Base-by-base conservation (phyloP, 345 rosid species). In the Microthlaspi erraticum region DNA sequence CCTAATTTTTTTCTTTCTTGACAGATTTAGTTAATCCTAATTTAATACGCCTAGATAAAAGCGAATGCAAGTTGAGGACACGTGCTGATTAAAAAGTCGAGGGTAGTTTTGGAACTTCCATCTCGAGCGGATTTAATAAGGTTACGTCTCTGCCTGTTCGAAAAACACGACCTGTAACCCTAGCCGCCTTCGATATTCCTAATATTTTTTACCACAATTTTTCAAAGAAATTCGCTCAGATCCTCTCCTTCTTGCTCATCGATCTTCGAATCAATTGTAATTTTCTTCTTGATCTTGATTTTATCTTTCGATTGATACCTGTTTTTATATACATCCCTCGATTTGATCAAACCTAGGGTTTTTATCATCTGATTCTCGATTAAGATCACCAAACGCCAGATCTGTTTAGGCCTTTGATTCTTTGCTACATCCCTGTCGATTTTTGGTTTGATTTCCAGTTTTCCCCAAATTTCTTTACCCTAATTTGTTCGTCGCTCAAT, bases 151-250 rank as follows among this genome's bases (percentile, higher is more conserved):
- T 50, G 9, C 61, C 19, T 31, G 5, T 60, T 62, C n/a, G 49
- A 23, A 19, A 48, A 44, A 2, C 70, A 45, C 68, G 67, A 60
- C 29, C 50, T 64, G 64, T 75, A 75, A 68, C 78, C 78, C 78
- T 75, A 75, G 78, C 74, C 78, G 74, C 74, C 64, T 60, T 26
- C 14, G 10, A 75, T 44, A 68, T 4, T 36, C 38, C 70, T 8
- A 59, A 59, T 41, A n/a, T 66, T 55, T 63, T 49, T 46, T 17
- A 3, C 8, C 2, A 3, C 34, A 12, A 49, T 9, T 29, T 67
- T 60, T 45, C 23, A 19, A 50, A 59, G 51, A 18, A 53, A 60
- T 26, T 75, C 29, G 63, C 20, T 60, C 70, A 67, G 74, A 75
- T 75, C 69, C 50, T 68, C 69, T 44, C 49, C 56, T 75, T 68